Evolutionary conservation across 495 filamentous ascomycete species (phyloP).

Genomic region (Aspergillus conjunctus): DNA sequence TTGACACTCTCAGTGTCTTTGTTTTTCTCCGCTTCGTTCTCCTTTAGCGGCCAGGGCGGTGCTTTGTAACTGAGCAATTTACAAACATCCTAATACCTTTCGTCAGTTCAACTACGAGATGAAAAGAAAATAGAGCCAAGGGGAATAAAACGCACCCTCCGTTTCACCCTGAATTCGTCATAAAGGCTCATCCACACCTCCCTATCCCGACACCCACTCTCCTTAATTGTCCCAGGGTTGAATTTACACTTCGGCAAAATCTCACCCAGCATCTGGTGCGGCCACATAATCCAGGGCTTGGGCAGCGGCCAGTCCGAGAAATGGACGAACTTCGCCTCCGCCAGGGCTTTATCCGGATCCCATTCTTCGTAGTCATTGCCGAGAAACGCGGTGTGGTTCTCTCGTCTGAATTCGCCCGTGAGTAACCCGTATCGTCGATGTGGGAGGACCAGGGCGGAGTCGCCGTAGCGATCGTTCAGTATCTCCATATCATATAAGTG

Average conservation of each 20-base stretch:
- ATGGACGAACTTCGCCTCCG: constrained; percentile 75
- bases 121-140: background rate
- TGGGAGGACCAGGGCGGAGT: constrained; percentile 70
- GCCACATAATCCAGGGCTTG: constrained; percentile 75
- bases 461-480: constrained; percentile 67
- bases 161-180: constrained; percentile 62
- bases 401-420: constrained; percentile 67
- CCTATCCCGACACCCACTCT: constrained; percentile 61
- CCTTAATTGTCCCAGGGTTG: constrained; percentile 42
- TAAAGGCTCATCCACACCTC: constrained; percentile 74
- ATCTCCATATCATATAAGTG: constrained; percentile 72
- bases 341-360: constrained; percentile 63
- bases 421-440: constrained; percentile 72
- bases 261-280: constrained; percentile 52
- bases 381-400: constrained; percentile 62
- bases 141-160: constrained; percentile 53
- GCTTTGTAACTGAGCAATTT: constrained; percentile 52
- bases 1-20: background rate
- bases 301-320: constrained; percentile 82
- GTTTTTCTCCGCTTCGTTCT: background rate
- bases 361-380: constrained; percentile 65
- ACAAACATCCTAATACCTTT: constrained; percentile 44
- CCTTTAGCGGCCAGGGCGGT: constrained; percentile 38
- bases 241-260: constrained; percentile 63
- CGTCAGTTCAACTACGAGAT: background rate